Conservation (phyloP, 2,329 filamentous ascomycete genomes). For the Aspergillus arachidicola region DNA sequence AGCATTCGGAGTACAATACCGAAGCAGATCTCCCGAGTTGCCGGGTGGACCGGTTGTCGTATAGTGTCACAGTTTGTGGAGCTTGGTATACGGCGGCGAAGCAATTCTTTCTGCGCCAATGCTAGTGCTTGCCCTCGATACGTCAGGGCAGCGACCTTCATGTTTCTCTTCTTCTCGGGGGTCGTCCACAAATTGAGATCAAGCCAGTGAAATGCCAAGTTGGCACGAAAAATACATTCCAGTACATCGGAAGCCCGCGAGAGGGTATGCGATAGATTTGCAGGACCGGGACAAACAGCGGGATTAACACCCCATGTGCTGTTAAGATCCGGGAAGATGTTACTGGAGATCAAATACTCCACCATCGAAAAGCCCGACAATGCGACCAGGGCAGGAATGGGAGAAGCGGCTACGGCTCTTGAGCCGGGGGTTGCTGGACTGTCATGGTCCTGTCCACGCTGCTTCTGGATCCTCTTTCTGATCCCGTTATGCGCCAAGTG, state of each 20-base stretch:
- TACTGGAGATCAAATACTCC: constrained; percentile 2
- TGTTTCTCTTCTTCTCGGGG: neutral
- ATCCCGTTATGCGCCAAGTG: constrained; percentile 1
- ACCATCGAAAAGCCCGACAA: neutral
- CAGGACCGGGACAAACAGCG: constrained; percentile 1
- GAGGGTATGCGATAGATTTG: constrained; percentile 1
- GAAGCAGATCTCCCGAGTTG: neutral
- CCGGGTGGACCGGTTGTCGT: neutral
- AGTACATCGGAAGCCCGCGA: constrained; percentile 1
- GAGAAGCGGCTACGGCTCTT: neutral
- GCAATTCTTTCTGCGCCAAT: neutral
- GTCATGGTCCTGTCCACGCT: neutral
- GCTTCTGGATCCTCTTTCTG: neutral
- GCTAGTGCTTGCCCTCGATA: constrained; percentile 3
- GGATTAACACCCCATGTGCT: constrained; percentile 5
- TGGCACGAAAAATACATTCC: constrained; percentile 2
- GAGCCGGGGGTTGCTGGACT: neutral
- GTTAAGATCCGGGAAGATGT: neutral
- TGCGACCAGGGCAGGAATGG: neutral
- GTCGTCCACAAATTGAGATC: neutral
- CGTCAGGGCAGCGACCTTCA: neutral
- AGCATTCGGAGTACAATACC: constrained; percentile 4
- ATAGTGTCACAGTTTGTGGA: too few species aligned
- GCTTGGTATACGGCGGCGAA: neutral
- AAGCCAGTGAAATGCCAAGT: constrained; percentile 1